Base-by-base conservation (phyloP, 2,329 filamentous ascomycete species). In the Purpureocillium lavendulum region DNA sequence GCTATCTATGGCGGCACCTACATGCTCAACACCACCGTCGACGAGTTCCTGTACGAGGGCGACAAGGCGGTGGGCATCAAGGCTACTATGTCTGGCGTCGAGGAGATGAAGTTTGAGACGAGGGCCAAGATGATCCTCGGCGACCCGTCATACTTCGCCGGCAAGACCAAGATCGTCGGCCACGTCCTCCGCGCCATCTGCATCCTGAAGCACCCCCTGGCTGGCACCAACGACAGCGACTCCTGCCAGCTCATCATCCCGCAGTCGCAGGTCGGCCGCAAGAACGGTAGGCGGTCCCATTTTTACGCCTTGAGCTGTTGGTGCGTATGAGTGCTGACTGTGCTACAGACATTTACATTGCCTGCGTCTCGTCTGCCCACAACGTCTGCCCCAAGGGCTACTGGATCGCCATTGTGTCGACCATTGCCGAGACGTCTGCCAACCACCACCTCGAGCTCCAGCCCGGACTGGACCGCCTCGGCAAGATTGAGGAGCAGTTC, bases 1-100 rank as follows among this genome's bases (percentile, higher is more conserved):
- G 92, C 92, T 62, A 97, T 98, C 66, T 97, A 98, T 60, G 92
- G 92, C 49, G 92, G 92, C 53, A 98, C 92, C 37, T 98, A 98
- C 70, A 98, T 98, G 89, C 82, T 98, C 57, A 97, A 97, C 74
- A 94, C 92, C 52, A 80, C 81, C 51, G 77, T 98, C 40, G 85
- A 97, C 48, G 92, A 98, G 71, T 70, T 98, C 49, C 64, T 84
- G 45, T 94, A 92, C 60, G 87, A 94, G 43, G 78, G 72, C 40
- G 78, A 75, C 58, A 95, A 94, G 73, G 86, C 90, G n/a, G 75
- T 80, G 13, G 92, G 92, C 41, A 97, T 98, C 71, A 94, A 94
- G 72, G 92, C 92, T 37, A 96, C 92, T 52, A 97, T 97, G 89
- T 82, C 81, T 59, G 86, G 86, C 61, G 79, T 82, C 45, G 85